Evolutionary conservation across 1,284 basidiomycete genomes (phyloP).

Genomic region (Agaricales sp.): DNA sequence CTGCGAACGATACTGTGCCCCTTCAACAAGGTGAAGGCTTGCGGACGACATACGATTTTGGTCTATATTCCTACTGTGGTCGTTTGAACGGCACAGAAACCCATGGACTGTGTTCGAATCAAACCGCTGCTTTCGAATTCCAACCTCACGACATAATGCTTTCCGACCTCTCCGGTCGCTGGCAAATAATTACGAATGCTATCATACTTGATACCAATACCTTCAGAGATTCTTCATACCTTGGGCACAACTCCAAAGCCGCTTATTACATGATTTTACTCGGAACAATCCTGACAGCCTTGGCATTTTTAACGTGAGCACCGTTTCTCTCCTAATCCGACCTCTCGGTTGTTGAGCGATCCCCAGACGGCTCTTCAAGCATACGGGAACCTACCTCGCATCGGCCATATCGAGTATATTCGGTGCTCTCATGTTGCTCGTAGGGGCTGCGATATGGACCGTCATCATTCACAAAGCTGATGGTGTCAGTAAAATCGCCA

Average conservation of each 20-base stretch:
- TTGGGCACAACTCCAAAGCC: not conserved
- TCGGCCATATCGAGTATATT: constrained; percentile 54
- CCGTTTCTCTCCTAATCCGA: constrained; percentile 1
- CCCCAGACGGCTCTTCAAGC: constrained; percentile 55
- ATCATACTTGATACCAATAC: not conserved
- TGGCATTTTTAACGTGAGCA: constrained; percentile 53
- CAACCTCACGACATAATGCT: not conserved
- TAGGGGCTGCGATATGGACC: constrained; percentile 69
- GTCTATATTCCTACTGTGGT: constrained; percentile 25
- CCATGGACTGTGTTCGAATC: not conserved
- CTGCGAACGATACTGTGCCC: constrained; percentile 52
- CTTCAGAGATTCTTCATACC: constrained; percentile 1
- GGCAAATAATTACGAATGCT: not conserved
- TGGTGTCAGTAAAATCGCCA: constrained; percentile 42
- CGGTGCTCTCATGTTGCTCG: constrained; percentile 51
- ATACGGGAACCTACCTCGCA: constrained; percentile 53
- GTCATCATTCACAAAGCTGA: constrained; percentile 56
- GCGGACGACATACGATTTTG: constrained; percentile 64
- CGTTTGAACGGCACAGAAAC: not conserved
- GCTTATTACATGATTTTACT: constrained; percentile 62
- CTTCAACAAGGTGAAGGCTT: constrained; percentile 47
- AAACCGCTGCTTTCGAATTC: not conserved
- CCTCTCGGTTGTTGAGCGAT: constrained; percentile 7
- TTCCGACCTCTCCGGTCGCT: not conserved
- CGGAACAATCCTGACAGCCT: constrained; percentile 53